A percentile compares a stretch with the other conserved stretches of the same genome.
phyloP scores from a whole-genome alignment of 2,329 filamentous ascomycete genomes.

The Trichothecium sympodiale region DNA sequence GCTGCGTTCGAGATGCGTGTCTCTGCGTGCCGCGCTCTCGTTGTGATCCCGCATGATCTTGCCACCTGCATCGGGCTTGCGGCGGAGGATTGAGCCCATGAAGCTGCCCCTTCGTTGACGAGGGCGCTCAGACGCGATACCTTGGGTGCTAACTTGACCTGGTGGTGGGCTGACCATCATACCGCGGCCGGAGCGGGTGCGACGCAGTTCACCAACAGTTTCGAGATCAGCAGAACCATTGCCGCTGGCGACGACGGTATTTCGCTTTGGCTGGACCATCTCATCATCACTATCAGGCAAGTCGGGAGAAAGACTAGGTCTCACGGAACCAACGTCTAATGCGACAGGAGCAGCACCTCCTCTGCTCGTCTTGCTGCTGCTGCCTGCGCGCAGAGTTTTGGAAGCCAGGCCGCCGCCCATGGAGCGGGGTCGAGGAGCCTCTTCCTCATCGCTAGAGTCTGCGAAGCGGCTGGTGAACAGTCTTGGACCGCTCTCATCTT shows the following conservation, averaged over 20 bases:
- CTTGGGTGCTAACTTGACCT: slow-evolving; percentile 10
- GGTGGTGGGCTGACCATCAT: slow-evolving; percentile 13
- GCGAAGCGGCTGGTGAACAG: slow-evolving; percentile 50
- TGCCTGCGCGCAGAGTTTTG: slow-evolving; percentile 16
- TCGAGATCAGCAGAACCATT: slow-evolving; percentile 8
- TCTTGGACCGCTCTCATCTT: slow-evolving; percentile 35
- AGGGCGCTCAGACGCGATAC: slow-evolving; percentile 12
- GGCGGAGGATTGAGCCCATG: slow-evolving; percentile 48
- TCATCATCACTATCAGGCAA: slow-evolving; percentile 50
- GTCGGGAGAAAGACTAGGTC: slow-evolving; percentile 45
- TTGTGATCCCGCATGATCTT: slow-evolving; percentile 42
- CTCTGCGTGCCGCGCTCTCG: slow-evolving; percentile 50
- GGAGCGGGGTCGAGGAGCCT: slow-evolving; percentile 7
- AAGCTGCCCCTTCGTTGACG: slow-evolving; percentile 36
- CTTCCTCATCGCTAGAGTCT: slow-evolving; percentile 58
- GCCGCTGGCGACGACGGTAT: slow-evolving; percentile 2
- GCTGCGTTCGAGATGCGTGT: slow-evolving; percentile 51
- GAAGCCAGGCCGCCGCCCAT: slow-evolving; percentile 20
- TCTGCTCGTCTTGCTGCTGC: slow-evolving; percentile 8
- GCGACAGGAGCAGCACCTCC: slow-evolving; percentile 19
- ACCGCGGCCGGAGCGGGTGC: slow-evolving; percentile 30
- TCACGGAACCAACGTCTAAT: slow-evolving; percentile 25
- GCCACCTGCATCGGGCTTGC: slow-evolving; percentile 40
- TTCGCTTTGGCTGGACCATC: slow-evolving; percentile 10
- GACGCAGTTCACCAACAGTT: slow-evolving; percentile 19